phyloP scores from a whole-genome alignment of 2,329 filamentous ascomycete species.

The Mollisiaceae sp. region DNA sequence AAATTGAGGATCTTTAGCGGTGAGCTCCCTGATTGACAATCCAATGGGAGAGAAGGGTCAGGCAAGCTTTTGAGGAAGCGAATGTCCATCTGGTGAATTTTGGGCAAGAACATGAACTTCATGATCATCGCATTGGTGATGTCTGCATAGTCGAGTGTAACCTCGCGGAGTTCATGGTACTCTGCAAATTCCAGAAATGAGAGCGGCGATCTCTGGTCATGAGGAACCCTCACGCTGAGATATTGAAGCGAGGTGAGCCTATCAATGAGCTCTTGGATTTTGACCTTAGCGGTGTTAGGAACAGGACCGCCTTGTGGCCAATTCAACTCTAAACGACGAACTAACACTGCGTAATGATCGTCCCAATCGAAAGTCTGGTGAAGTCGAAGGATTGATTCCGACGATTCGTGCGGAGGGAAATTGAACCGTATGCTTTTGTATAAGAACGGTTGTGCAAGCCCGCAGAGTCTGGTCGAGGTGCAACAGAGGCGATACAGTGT shows the following conservation, averaged over 20 bases:
- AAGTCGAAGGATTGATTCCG: not conserved
- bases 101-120: conserved; percentile 8
- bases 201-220: not conserved
- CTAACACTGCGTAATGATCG: not conserved
- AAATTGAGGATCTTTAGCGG: not conserved
- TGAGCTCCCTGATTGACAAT: not conserved
- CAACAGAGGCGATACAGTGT: not conserved
- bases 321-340: not conserved
- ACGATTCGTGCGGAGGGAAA: not conserved
- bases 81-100: not conserved
- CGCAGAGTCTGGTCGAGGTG: not conserved
- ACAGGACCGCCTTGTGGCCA: not conserved
- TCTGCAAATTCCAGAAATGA: not conserved
- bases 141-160: not conserved
- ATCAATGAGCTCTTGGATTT: not conserved
- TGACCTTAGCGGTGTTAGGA: not conserved
- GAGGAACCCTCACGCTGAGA: not conserved
- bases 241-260: not conserved
- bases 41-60: not conserved
- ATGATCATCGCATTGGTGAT: conserved; percentile 7
- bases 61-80: not conserved
- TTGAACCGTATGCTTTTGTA: not conserved
- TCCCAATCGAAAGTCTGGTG: not conserved
- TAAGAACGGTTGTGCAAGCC: not conserved
- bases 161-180: not conserved